A percentile compares a stretch with the other conserved stretches of the same genome.
Evolutionary conservation across 2,329 filamentous ascomycete genomes (phyloP).

Genomic region (Phoma sp.): DNA sequence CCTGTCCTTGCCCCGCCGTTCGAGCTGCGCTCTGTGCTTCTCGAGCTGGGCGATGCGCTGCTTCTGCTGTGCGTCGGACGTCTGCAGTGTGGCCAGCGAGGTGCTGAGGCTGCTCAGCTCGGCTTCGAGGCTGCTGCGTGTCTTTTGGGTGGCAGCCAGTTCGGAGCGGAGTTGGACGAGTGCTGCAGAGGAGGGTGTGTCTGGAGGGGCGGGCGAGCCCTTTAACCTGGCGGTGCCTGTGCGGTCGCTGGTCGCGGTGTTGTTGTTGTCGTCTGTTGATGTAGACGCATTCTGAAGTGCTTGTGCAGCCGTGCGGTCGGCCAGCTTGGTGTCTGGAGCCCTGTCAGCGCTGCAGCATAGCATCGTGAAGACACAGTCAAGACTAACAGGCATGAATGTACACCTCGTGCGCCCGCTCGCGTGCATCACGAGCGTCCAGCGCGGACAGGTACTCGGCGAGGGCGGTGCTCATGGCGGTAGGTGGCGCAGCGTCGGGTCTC

Average conservation of each 20-base stretch:
- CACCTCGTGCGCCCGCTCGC: conserved; percentile 68
- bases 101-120: conserved; percentile 67
- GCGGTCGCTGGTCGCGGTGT: conserved; percentile 25
- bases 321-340: conserved; percentile 53
- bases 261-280: conserved; percentile 24
- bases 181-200: conserved; percentile 22
- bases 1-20: conserved; percentile 74
- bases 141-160: conserved; percentile 77
- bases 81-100: conserved; percentile 69
- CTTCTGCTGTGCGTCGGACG: conserved; percentile 65
- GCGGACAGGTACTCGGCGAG: conserved; percentile 80
- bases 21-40: conserved; percentile 66
- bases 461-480: conserved; percentile 70
- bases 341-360: conserved; percentile 14
- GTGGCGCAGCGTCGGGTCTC: conserved; percentile 9
- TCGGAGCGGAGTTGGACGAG: conserved; percentile 60
- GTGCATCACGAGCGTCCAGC: conserved; percentile 73
- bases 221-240: conserved; percentile 32
- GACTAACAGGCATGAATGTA: conserved; percentile 79
- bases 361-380: background rate
- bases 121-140: conserved; percentile 70
- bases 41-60: conserved; percentile 68
- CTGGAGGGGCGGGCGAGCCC: conserved; percentile 19
- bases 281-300: conserved; percentile 34
- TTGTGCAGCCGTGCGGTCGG: conserved; percentile 51